Base-by-base conservation (phyloP, 2,329 filamentous ascomycete species). In the Chaetomium globosum region DNA sequence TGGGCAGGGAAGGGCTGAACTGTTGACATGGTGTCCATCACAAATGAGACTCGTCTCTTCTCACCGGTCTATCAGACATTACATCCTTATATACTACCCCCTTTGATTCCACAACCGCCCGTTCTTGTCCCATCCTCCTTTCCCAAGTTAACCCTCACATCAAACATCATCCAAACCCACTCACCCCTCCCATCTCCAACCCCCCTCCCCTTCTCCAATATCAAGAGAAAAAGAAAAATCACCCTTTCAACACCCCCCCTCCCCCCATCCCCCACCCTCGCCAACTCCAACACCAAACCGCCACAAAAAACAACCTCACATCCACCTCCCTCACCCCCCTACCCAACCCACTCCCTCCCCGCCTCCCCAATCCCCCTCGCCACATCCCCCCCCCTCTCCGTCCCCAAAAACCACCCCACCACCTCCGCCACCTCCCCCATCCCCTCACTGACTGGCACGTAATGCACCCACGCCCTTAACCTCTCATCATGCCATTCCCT, bases 201-300 rank as follows among this genome's bases (percentile, higher is more conserved):
- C 30, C 30, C 31, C 33, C 33, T 36, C 33, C 12, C 33, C 33
- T 13, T 13, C 36, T 13, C 36, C 12, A 39, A 39, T 3, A 2
- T 13, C 31, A 33, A 33, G 10, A 26, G 2, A 26, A 26, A 26
- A 26, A 26, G 4, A 2, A 26, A 31, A 36, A 43, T 46, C 26
- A 16, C 36, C 39, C 23, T 30, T 23, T 26, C 46, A 43, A 33
- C n/a, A 6, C 64, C 60, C 58, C 58, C 43, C 52, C 70, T 64
- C 49, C 48, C 63, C 31, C 72, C 73, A 60, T 82, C 79, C 65
- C 78, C 75, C 8, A 81, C 53, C 57, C 80, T 76, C 21, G 76
- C 78, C 58, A 82, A 80, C 77, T 90, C 87, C 28, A 89, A 71
- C 69, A 90, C 67, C 65, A 89, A 89, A 71, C 58, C 88, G 77